Conservation (phyloP, 495 filamentous ascomycete species). For the Penicillium lagena region DNA sequence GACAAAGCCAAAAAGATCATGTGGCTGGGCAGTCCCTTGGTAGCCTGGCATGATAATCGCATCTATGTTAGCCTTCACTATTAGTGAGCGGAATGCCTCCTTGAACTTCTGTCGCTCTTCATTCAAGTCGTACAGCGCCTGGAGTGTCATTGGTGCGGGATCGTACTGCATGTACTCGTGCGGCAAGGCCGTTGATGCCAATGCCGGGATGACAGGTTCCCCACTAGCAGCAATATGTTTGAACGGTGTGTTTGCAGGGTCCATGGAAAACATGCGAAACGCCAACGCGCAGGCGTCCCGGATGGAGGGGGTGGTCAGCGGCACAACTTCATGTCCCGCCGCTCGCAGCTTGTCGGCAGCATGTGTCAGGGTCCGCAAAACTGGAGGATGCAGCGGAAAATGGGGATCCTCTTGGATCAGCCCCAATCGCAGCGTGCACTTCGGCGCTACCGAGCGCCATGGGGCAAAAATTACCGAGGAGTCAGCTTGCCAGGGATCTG, state of each 20-base stretch:
- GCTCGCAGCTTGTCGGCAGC: background rate
- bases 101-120: slow-evolving; percentile 4
- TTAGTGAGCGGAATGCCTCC: slow-evolving; percentile 7
- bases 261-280: slow-evolving; percentile 17
- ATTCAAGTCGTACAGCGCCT: slow-evolving; percentile 9
- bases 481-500: too few species aligned
- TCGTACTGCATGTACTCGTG: slow-evolving; percentile 8
- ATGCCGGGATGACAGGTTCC: slow-evolving; percentile 14
- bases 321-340: slow-evolving; percentile 10
- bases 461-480: slow-evolving; percentile 6
- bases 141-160: slow-evolving; percentile 6
- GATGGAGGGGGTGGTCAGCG: slow-evolving; percentile 2
- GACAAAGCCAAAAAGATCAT: slow-evolving; percentile 7
- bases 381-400: slow-evolving; percentile 14
- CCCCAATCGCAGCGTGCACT: slow-evolving; percentile 4
- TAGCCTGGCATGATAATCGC: slow-evolving; percentile 7
- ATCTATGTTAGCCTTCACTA: background rate
- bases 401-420: slow-evolving; percentile 8
- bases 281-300: slow-evolving; percentile 4
- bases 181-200: slow-evolving; percentile 8
- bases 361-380: slow-evolving; percentile 7
- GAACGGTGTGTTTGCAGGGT: slow-evolving; percentile 9
- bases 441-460: slow-evolving; percentile 4
- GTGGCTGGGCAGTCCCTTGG: slow-evolving; percentile 8
- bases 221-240: slow-evolving; percentile 15